These are phyloP conservation scores for Ceratocystis cacaofunesta DNA, from an alignment of 2,329 filamentous ascomycete species.

Conservation along the genomic window DNA sequence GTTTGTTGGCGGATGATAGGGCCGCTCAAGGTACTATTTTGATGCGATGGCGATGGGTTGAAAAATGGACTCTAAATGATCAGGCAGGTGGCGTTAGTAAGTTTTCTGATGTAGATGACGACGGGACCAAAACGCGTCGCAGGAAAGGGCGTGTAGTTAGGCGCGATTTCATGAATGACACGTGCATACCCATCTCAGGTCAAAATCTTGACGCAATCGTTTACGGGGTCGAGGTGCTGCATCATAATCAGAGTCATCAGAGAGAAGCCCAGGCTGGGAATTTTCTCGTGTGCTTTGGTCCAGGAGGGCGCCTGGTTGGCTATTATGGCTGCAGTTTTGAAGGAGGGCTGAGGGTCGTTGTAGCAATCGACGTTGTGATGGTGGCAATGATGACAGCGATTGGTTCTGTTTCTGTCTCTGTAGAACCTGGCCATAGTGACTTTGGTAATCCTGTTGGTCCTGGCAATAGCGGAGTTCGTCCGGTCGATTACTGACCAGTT, in stretches of 20 bases:
- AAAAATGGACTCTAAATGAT: neutral
- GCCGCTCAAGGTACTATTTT: neutral
- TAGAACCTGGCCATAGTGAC: neutral
- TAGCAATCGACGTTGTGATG: neutral
- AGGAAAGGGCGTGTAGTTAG: neutral
- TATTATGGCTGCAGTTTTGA: neutral
- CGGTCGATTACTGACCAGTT: neutral
- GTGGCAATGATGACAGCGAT: neutral
- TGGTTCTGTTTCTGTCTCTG: neutral
- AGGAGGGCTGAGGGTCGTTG: neutral
- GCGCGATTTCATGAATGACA: neutral
- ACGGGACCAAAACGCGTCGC: neutral
- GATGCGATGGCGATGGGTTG: neutral
- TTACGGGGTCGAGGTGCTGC: neutral
- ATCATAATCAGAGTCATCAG: neutral
- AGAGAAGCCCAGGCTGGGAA: neutral
- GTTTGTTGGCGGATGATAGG: neutral
- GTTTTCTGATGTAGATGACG: neutral
- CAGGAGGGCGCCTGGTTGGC: neutral
- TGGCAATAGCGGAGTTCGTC: neutral
- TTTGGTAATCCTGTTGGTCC: neutral
- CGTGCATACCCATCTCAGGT: slow-evolving; percentile 4
- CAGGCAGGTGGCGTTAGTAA: neutral
- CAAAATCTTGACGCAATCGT: neutral
- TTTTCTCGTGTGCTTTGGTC: neutral